These are phyloP conservation scores for Atkinsonella texensis DNA, from an alignment of 2,329 filamentous ascomycete genomes.

Conservation along the genomic window DNA sequence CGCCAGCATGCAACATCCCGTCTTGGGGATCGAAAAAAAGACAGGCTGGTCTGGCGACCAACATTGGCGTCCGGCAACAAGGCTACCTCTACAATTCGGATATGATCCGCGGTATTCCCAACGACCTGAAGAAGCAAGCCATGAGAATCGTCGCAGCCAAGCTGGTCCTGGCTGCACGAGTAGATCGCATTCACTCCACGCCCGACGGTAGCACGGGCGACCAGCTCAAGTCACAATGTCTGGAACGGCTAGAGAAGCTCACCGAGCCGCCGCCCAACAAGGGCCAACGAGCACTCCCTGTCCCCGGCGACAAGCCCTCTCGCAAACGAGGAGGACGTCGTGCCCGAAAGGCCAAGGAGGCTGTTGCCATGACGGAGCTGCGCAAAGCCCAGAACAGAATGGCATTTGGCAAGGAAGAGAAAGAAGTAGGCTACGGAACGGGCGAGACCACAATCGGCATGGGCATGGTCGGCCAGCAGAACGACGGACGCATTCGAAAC, in stretches of 20 bases:
- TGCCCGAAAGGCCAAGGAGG: conserved; percentile 90
- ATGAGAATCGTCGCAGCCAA: conserved; percentile 93
- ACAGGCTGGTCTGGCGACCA: conserved; percentile 77
- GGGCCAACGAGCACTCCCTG: conserved; percentile 72
- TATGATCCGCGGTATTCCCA: conserved; percentile 73
- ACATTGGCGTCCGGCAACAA: conserved; percentile 80
- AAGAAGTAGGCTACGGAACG: conserved; percentile 79
- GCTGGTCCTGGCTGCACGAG: conserved; percentile 81
- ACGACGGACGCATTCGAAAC: conserved; percentile 79
- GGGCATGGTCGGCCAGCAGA: conserved; percentile 86
- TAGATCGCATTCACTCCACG: conserved; percentile 74
- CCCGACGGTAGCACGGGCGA: conserved; percentile 75
- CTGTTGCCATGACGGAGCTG: conserved; percentile 91
- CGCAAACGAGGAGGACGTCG: conserved; percentile 84
- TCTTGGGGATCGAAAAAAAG: conserved; percentile 86
- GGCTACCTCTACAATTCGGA: conserved; percentile 89
- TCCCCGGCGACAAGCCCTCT: conserved; percentile 88
- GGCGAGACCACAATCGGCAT: conserved; percentile 78
- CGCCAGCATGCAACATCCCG: conserved; percentile 83
- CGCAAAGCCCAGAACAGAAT: conserved; percentile 94
- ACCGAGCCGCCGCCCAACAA: conserved; percentile 87
- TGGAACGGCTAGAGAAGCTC: conserved; percentile 81
- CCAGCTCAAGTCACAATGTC: conserved; percentile 67
- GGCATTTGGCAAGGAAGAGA: conserved; percentile 91
- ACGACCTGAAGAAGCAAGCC: conserved; percentile 80